Evolutionary conservation across 192 early-diverging fungal species (phyloP).

Genomic region (Backusella liffmaniae): DNA sequence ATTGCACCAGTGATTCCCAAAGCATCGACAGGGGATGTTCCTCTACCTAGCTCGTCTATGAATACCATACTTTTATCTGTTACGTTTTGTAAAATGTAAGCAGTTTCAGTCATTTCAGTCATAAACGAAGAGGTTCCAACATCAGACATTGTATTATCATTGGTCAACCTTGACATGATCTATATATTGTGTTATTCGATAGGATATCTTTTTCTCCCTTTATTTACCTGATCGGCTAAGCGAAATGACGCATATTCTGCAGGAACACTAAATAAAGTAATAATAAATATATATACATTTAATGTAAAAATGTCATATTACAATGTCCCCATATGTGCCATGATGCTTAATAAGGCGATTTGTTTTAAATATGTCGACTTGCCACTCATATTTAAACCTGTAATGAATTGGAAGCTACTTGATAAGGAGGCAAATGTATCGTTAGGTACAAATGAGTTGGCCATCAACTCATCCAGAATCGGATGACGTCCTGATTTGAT

Average conservation of each 20-base stretch:
- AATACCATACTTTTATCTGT: conserved; percentile 70
- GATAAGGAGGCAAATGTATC: conserved; percentile 55
- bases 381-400: conserved; percentile 92
- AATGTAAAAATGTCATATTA: conserved; percentile 31
- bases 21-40: conserved; percentile 65
- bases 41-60: conserved; percentile 91
- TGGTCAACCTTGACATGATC: conserved; percentile 77
- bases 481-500: conserved; percentile 79
- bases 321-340: conserved; percentile 88
- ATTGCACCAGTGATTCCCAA: conserved; percentile 72
- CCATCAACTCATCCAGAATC: conserved; percentile 54
- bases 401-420: conserved; percentile 73
- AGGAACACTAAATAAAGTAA: conserved; percentile 57
- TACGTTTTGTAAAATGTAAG: conserved; percentile 76
- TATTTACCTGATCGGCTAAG: conserved; percentile 49
- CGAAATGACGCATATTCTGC: conserved; percentile 77
- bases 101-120: conserved; percentile 84
- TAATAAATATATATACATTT: neutral
- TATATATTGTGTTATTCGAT: conserved; percentile 24
- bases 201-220: neutral
- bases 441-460: conserved; percentile 64
- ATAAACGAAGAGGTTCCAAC: conserved; percentile 75
- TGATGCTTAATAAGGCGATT: conserved; percentile 70
- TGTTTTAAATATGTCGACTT: conserved; percentile 87
- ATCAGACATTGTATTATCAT: conserved; percentile 56